Conservation (phyloP, 495 filamentous ascomycete species). For the Beverwykella pulmonaria region DNA sequence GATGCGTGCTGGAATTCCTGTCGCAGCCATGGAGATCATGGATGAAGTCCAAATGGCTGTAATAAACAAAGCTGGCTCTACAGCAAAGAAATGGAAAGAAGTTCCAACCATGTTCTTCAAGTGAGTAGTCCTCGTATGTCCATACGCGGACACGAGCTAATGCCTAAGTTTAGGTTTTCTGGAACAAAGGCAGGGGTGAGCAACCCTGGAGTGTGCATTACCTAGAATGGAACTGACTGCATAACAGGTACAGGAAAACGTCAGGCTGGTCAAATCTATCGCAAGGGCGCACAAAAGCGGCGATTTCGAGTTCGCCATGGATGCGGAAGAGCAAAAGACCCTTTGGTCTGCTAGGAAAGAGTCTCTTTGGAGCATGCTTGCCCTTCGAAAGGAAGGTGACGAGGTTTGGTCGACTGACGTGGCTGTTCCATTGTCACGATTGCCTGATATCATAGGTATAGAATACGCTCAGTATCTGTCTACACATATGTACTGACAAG, state of each 20-base stretch:
- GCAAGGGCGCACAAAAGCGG: slow-evolving; percentile 63
- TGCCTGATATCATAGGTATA: slow-evolving; percentile 80
- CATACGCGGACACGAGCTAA: slow-evolving; percentile 20
- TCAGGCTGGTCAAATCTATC: slow-evolving; percentile 65
- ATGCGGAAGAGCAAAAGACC: slow-evolving; percentile 65
- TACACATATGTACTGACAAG: not conserved
- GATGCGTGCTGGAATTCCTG: slow-evolving; percentile 70
- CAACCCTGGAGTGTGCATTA: slow-evolving; percentile 23
- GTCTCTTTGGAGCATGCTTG: slow-evolving; percentile 73
- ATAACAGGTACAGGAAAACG: slow-evolving; percentile 59
- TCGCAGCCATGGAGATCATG: slow-evolving; percentile 82
- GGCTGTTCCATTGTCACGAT: slow-evolving; percentile 80
- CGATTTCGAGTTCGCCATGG: slow-evolving; percentile 74
- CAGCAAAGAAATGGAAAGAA: slow-evolving; percentile 72
- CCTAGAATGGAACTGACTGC: slow-evolving; percentile 30
- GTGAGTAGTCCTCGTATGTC: slow-evolving; percentile 29
- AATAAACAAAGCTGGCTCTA: slow-evolving; percentile 71
- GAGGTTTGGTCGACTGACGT: slow-evolving; percentile 79
- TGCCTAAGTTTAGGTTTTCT: slow-evolving; percentile 53
- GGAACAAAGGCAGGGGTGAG: slow-evolving; percentile 69
- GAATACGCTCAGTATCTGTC: not conserved
- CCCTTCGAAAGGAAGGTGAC: slow-evolving; percentile 60
- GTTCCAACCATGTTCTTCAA: slow-evolving; percentile 83
- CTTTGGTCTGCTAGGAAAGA: slow-evolving; percentile 80
- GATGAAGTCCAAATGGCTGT: slow-evolving; percentile 82